These are phyloP conservation scores for Carallia brachiata DNA, from an alignment of 345 rosid species.

Conservation along the genomic window DNA sequence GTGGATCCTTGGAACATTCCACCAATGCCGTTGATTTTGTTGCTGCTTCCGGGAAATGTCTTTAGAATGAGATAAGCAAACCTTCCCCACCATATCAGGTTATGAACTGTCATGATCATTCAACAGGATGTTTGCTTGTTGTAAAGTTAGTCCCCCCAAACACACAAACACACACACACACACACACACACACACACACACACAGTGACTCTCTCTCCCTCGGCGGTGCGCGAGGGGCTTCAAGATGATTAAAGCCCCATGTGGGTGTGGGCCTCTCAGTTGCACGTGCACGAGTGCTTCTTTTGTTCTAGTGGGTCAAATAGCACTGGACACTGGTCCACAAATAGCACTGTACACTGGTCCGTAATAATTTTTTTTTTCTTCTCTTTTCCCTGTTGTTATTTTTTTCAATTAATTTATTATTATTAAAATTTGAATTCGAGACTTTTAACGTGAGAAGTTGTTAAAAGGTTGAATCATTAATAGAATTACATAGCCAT, in stretches of 20 bases:
- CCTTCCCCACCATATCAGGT: constrained; percentile 1
- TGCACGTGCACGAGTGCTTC: constrained; percentile 40
- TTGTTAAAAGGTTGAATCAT: background rate
- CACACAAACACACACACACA: too few species aligned
- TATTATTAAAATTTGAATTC: too few species aligned
- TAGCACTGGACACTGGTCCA: background rate
- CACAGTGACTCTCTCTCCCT: background rate
- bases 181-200: background rate
- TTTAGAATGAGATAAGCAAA: constrained; percentile 4
- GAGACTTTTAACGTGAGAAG: background rate
- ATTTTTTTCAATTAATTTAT: too few species aligned
- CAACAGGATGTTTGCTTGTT: constrained; percentile 9
- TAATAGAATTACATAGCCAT: too few species aligned
- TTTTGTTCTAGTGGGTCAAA: constrained; percentile 18
- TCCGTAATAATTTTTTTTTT: constrained; percentile 4
- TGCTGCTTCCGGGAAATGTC: background rate
- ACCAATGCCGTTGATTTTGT: constrained; percentile 7
- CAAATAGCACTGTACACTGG: background rate
- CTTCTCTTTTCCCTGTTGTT: background rate
- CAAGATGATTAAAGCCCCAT: constrained; percentile 46
- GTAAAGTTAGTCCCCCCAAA: constrained; percentile 19
- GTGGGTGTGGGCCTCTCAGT: constrained; percentile 46
- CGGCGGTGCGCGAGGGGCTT: constrained; percentile 14
- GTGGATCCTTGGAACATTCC: background rate
- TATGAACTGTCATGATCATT: constrained; percentile 33